Percentiles rank a stretch among this genome's conserved stretches.
These are phyloP conservation scores for Leishmania braziliensis DNA, from an alignment of 208 protist genomes.

Conservation along the genomic window DNA sequence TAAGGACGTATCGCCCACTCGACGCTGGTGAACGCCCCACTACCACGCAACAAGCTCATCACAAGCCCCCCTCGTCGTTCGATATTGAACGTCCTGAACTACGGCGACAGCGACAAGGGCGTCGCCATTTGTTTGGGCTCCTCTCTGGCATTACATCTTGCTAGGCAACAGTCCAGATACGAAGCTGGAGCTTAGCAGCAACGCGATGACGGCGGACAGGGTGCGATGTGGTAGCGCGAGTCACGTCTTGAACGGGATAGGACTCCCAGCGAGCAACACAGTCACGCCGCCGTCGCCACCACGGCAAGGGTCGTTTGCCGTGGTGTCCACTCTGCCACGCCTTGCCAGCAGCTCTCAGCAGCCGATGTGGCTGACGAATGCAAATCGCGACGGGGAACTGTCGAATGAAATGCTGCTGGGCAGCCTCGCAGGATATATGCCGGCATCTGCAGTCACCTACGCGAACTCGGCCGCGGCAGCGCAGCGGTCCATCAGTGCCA, in stretches of 20 bases:
- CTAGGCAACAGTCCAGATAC: not conserved
- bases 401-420: slow-evolving; percentile 15
- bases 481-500: not conserved
- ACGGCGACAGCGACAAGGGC: not conserved
- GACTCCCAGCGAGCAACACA: not conserved
- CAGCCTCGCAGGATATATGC: slow-evolving; percentile 22
- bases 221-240: slow-evolving; percentile 2
- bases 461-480: slow-evolving; percentile 9
- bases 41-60: not conserved
- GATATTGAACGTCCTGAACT: not conserved
- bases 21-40: not conserved
- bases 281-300: not conserved
- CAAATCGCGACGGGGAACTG: not conserved
- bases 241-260: not conserved
- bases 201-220: not conserved
- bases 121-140: not conserved
- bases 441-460: slow-evolving; percentile 11
- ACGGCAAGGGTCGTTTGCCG: not conserved
- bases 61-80: not conserved
- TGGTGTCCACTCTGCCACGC: not conserved
- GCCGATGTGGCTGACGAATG: not conserved
- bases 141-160: not conserved
- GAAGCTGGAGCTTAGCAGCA: not conserved
- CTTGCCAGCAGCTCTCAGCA: slow-evolving; percentile 2
- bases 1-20: not conserved